Evolutionary conservation across 352 stramenopile genomes (phyloP).

Genomic region (Peronospora belbahrii): DNA sequence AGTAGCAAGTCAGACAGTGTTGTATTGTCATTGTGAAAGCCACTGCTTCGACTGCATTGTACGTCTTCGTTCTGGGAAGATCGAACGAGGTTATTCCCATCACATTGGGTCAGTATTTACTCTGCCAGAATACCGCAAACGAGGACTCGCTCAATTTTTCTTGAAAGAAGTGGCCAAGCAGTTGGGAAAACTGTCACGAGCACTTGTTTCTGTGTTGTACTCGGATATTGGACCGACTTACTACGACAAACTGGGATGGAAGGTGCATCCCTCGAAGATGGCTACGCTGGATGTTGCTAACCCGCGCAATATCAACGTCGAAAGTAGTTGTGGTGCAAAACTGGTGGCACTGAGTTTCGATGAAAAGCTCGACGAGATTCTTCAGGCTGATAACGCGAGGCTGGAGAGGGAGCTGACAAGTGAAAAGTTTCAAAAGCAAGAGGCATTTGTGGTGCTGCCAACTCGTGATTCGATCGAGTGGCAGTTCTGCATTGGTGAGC

Average conservation of each 20-base stretch:
- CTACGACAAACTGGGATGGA: slow-evolving; percentile 59
- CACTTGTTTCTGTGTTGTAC: slow-evolving; percentile 47
- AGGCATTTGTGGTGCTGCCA: slow-evolving; percentile 39
- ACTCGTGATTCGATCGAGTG: slow-evolving; percentile 56
- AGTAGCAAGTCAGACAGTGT: slow-evolving; percentile 7
- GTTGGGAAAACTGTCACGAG: slow-evolving; percentile 19
- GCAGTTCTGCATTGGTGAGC: slow-evolving; percentile 50
- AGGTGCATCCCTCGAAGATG: slow-evolving; percentile 36
- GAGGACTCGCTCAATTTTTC: slow-evolving; percentile 47
- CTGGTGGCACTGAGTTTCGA: slow-evolving; percentile 26
- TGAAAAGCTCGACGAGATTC: slow-evolving; percentile 28
- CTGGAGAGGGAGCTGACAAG: slow-evolving; percentile 27
- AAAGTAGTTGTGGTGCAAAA: not conserved
- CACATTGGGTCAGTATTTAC: slow-evolving; percentile 69
- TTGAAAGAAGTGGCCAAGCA: slow-evolving; percentile 29
- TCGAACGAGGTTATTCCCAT: slow-evolving; percentile 41
- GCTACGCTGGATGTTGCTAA: slow-evolving; percentile 24
- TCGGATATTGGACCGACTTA: slow-evolving; percentile 61
- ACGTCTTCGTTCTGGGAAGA: slow-evolving; percentile 21
- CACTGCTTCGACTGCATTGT: slow-evolving; percentile 47
- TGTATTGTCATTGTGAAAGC: slow-evolving; percentile 55
- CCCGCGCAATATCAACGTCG: slow-evolving; percentile 4
- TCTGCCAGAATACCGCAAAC: slow-evolving; percentile 33
- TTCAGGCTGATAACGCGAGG: slow-evolving; percentile 33
- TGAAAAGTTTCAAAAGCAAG: slow-evolving; percentile 16